Percentiles rank a stretch among this genome's conserved stretches.
phyloP scores from a whole-genome alignment of 2,329 filamentous ascomycete genomes.

The Epichloe uncinata region DNA sequence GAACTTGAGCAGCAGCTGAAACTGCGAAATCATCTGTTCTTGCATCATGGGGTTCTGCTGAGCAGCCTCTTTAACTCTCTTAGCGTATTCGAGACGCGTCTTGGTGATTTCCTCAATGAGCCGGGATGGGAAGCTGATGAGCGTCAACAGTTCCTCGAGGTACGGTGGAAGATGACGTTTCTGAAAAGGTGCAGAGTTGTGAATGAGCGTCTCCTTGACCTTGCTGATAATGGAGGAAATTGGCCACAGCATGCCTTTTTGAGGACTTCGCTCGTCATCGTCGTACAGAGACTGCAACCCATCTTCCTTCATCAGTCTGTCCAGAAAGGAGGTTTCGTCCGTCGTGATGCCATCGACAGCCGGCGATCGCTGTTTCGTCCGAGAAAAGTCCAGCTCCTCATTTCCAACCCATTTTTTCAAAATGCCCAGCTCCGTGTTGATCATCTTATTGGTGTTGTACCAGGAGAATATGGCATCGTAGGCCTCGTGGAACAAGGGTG shows the following conservation, averaged over 20 bases:
- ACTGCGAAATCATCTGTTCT: conserved; percentile 95
- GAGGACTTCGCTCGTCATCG: conserved; percentile 34
- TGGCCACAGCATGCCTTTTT: conserved; percentile 68
- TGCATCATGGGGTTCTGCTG: conserved; percentile 89
- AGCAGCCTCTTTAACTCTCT: conserved; percentile 88
- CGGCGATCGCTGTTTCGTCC: conserved; percentile 55
- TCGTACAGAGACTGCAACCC: conserved; percentile 85
- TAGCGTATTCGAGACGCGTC: conserved; percentile 79
- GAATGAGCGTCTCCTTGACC: conserved; percentile 81
- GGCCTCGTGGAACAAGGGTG: conserved; percentile 64
- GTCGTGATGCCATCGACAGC: conserved; percentile 51
- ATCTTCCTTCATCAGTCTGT: conserved; percentile 90
- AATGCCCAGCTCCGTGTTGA: conserved; percentile 86
- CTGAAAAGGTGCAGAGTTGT: conserved; percentile 71
- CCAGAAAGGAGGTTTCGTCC: conserved; percentile 91
- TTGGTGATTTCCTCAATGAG: conserved; percentile 95
- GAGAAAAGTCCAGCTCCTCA: conserved; percentile 80
- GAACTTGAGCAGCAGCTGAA: conserved; percentile 82
- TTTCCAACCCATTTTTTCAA: conserved; percentile 96
- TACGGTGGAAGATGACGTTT: conserved; percentile 88
- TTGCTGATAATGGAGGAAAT: conserved; percentile 83
- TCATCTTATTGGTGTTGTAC: conserved; percentile 94
- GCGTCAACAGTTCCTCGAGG: conserved; percentile 86
- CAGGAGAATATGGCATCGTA: conserved; percentile 85
- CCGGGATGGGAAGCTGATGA: conserved; percentile 94